These are phyloP conservation scores for Oryza coarctata DNA, from an alignment of 176 grass and related monocot genomes.

Conservation along the genomic window DNA sequence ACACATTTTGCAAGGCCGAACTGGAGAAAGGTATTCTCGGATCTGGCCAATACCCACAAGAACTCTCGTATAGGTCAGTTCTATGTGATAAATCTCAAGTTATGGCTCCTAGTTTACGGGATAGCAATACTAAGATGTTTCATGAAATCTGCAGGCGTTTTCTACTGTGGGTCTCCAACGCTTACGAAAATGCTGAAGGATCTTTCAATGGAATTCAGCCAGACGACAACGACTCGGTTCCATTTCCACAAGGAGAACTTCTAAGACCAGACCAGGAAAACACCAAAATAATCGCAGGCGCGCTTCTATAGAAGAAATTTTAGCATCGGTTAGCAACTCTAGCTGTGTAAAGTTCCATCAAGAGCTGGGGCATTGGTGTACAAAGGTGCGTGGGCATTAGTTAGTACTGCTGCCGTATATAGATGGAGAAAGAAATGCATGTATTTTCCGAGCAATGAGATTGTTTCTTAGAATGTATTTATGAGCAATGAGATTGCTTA, in stretches of 20 bases:
- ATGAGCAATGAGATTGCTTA: constrained; percentile 25
- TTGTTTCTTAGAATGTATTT: constrained; percentile 35
- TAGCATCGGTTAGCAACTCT: constrained; percentile 46
- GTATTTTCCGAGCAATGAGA: constrained; percentile 27
- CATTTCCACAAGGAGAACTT: constrained; percentile 99
- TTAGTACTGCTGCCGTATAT: constrained; percentile 21
- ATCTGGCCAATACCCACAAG: constrained; percentile 74
- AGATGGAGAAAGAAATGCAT: constrained; percentile 27
- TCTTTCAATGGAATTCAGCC: constrained; percentile 86
- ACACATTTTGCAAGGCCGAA: constrained; percentile 98
- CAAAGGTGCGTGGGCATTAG: constrained; percentile 20
- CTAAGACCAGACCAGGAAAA: constrained; percentile 37
- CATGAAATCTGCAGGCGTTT: constrained; percentile 75
- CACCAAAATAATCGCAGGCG: constrained; percentile 13
- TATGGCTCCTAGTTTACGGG: background rate
- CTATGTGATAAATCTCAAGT: background rate
- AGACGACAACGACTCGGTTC: constrained; percentile 82
- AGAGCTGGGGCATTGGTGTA: constrained; percentile 29
- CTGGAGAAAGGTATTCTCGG: constrained; percentile 94
- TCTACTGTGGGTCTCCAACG: constrained; percentile 84
- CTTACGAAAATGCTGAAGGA: constrained; percentile 72
- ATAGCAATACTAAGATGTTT: background rate
- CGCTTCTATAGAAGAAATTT: constrained; percentile 32
- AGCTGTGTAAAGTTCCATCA: constrained; percentile 34
- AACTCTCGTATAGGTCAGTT: constrained; percentile 76